These are phyloP conservation scores for Stephania japonica DNA, from an alignment of 164 flowering plant genomes.

Conservation along the genomic window DNA sequence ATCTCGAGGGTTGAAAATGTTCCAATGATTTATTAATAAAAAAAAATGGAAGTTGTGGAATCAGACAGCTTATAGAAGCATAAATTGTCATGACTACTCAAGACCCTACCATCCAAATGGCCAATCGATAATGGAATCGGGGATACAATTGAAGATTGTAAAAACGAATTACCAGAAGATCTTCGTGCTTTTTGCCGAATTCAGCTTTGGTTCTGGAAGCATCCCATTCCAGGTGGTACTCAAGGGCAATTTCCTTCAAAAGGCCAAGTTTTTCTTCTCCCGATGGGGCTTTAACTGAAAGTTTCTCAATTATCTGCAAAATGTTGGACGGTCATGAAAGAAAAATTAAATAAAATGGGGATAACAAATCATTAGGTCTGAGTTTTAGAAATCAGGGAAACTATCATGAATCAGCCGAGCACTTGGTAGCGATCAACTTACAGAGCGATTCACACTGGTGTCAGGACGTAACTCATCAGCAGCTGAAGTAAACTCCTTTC, in stretches of 20 bases:
- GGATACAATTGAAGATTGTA: background rate
- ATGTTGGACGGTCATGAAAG: background rate
- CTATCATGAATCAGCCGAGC: slow-evolving; percentile 4
- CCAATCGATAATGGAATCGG: too few species aligned
- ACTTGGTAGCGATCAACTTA: slow-evolving; percentile 26
- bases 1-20: background rate
- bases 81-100: background rate
- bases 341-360: background rate
- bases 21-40: background rate
- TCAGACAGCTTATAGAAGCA: background rate
- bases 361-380: background rate
- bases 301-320: slow-evolving; percentile 83
- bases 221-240: slow-evolving; percentile 74
- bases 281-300: slow-evolving; percentile 74
- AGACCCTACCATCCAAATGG: background rate
- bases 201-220: slow-evolving; percentile 71
- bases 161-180: slow-evolving; percentile 57
- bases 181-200: slow-evolving; percentile 74
- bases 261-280: slow-evolving; percentile 52
- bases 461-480: slow-evolving; percentile 94
- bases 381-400: background rate
- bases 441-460: slow-evolving; percentile 83
- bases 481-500: slow-evolving; percentile 78
- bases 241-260: slow-evolving; percentile 69
- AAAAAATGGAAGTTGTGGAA: background rate